These are phyloP conservation scores for Dissoconium aciculare DNA, from an alignment of 2,329 filamentous ascomycete species.

Conservation along the genomic window DNA sequence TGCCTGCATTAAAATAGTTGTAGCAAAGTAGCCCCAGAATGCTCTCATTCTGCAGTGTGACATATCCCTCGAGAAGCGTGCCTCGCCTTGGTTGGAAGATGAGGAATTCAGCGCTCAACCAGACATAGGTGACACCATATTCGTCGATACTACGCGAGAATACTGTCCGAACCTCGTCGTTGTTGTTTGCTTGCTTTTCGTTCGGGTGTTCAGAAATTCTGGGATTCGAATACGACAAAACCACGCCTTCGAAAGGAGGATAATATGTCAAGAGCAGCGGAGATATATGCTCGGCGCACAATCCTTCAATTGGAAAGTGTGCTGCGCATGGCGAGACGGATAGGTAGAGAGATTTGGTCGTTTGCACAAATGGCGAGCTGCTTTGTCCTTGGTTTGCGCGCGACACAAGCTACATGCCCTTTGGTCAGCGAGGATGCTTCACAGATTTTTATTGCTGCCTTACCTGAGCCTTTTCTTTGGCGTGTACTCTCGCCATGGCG, in stretches of 20 bases:
- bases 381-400: too few relatives aligned
- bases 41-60: constrained; percentile 77
- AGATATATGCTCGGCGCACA: constrained; percentile 59
- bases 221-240: constrained; percentile 58
- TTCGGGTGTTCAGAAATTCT: constrained; percentile 40
- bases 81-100: constrained; percentile 65
- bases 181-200: constrained; percentile 3
- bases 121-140: constrained; percentile 73
- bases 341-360: constrained; percentile 68
- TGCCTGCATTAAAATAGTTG: constrained; percentile 81
- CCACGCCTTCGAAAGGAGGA: constrained; percentile 54
- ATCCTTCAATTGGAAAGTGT: constrained; percentile 52
- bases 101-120: constrained; percentile 76
- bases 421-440: too few relatives aligned
- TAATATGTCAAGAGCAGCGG: constrained; percentile 66
- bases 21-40: constrained; percentile 81
- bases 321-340: constrained; percentile 58
- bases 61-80: constrained; percentile 59
- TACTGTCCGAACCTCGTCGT: constrained; percentile 12
- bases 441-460: constrained; percentile 1
- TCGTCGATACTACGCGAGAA: constrained; percentile 49
- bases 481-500: neutral
- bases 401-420: too few relatives aligned
- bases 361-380: constrained; percentile 63
- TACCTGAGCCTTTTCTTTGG: neutral